Base-by-base conservation (phyloP, 148 eudicot genomes). In the Vaccinium myrtillus region DNA sequence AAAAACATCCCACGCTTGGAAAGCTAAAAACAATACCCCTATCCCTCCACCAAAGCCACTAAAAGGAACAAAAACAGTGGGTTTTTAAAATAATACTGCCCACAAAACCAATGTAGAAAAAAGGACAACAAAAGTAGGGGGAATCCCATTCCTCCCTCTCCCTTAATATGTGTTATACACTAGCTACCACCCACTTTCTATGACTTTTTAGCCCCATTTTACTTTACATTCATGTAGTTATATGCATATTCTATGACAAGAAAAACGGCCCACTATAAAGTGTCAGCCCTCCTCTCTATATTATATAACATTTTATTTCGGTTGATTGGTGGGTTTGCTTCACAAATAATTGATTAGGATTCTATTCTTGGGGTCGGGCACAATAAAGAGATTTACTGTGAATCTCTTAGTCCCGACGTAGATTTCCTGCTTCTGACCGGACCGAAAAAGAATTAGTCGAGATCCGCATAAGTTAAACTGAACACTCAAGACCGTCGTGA, bases 1-100 rank as follows among this genome's bases (percentile, higher is more conserved):
- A 89, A 91, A 92, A 88, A 85, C 87, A 91, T 82, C 90, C 90
- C 96, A 95, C 98, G 96, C 98, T 92, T 92, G 87, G 84, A 92
- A 94, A 93, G 98, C 87, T 56, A 89, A 84, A 89, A 76, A 67
- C n/a, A 58, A 70, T 7, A 9, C 53, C 61, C 46, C 46, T 6
- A 12, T 36, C 83, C 25, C 18, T 69, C 75, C 50, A 73, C 86
- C 84, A 82, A 76, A 32, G 78, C 81, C 63, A 79, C 88, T 84
- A 75, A 55, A 70, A 78, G 51, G 27, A 51, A 25, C 54, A 13
- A 23, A 56, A 51, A 19, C 18, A 19, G 15, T 67, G 18, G 67
- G 61, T 70, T 63, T 81, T 81, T 59, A 46, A 79, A 81, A 50
- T 43, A 81, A 50, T 43, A 25, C 18, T 14, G 30, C 77, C 67